Percentiles rank a stretch among this genome's conserved stretches.
phyloP scores from a whole-genome alignment of 305 asterid genomes.

The Galium porrigens region DNA sequence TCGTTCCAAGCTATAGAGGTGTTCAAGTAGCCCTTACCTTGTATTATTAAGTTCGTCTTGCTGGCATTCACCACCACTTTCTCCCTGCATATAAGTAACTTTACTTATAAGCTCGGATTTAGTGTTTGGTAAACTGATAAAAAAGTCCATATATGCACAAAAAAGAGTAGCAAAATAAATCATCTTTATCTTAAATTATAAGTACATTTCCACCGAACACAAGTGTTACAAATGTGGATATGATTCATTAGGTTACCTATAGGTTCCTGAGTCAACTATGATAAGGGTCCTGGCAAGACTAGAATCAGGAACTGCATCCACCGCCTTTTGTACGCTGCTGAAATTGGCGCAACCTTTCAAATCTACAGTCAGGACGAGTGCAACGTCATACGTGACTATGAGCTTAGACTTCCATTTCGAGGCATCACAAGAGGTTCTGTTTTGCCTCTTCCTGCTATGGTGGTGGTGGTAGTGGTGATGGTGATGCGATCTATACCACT shows the following conservation, averaged over 20 bases:
- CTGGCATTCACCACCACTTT: constrained; percentile 41
- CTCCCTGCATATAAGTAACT: constrained; percentile 27
- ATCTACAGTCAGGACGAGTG: constrained; percentile 44
- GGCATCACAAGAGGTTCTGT: constrained; percentile 21
- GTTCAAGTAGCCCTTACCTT: constrained; percentile 60
- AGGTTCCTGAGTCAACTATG: constrained; percentile 48
- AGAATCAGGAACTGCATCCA: constrained; percentile 52
- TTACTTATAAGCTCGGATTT: neutral
- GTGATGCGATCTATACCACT: constrained; percentile 10
- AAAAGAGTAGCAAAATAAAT: too few species aligned
- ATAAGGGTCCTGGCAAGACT: constrained; percentile 41
- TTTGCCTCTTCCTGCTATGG: constrained; percentile 12
- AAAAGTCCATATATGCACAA: too few species aligned
- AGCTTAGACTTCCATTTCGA: constrained; percentile 43
- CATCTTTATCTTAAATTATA: too few species aligned
- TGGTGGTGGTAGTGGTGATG: neutral
- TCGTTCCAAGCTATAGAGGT: constrained; percentile 70
- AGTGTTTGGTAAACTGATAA: too few species aligned
- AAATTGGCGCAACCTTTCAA: constrained; percentile 57
- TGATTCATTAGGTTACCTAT: constrained; percentile 27
- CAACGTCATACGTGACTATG: constrained; percentile 26
- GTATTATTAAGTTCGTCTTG: constrained; percentile 54
- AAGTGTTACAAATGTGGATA: neutral
- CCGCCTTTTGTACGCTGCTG: constrained; percentile 57
- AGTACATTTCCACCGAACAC: neutral